phyloP scores from a whole-genome alignment of 1,284 basidiomycete species.

The Chalciporus sp. region DNA sequence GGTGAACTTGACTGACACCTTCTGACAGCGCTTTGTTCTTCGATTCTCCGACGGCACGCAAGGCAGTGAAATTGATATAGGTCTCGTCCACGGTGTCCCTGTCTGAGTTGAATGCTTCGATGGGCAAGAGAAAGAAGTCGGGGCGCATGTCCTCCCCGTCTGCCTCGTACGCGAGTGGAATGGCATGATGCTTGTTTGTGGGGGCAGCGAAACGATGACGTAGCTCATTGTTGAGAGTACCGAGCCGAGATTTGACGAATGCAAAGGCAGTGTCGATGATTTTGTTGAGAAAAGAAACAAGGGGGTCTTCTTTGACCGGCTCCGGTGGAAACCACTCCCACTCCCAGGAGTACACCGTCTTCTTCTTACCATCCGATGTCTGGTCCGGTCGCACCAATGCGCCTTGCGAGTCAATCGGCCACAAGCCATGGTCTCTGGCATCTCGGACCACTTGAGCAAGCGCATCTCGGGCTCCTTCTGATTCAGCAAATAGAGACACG shows the following conservation, averaged over 20 bases:
- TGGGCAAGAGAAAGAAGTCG: background rate
- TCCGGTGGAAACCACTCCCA: background rate
- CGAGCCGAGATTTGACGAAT: background rate
- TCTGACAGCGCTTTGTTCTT: background rate
- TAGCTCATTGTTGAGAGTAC: no score
- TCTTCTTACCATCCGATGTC: background rate
- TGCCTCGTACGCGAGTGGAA: no score
- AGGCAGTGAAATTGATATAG: conserved; percentile 1
- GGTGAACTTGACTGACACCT: background rate
- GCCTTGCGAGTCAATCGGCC: background rate
- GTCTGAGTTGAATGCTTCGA: background rate
- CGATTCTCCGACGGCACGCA: background rate
- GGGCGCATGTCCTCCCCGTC: no score
- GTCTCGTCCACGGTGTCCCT: background rate
- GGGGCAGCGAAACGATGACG: no score
- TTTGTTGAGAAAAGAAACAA: background rate
- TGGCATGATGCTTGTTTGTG: no score
- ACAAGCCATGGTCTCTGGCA: no score
- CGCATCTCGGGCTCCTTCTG: no score
- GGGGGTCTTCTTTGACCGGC: background rate
- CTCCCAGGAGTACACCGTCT: background rate
- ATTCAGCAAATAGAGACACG: background rate
- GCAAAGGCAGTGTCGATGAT: background rate
- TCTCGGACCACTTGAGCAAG: no score
- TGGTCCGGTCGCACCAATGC: background rate